Conservation (phyloP, 2,329 filamentous ascomycete species). For the Madurella fahalii region DNA sequence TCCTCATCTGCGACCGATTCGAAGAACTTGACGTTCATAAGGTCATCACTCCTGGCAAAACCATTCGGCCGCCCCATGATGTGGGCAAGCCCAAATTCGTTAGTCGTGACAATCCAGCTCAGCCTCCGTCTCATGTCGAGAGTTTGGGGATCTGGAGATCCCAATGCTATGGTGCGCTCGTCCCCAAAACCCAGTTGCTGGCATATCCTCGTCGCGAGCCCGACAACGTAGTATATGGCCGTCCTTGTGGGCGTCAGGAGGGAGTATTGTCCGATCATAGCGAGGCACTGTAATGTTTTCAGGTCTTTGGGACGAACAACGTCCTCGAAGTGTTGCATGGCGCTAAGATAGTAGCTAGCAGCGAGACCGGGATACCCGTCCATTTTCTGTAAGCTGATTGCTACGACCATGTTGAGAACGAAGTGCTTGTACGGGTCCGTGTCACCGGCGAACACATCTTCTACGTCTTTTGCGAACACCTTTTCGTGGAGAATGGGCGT, state of each 20-base stretch:
- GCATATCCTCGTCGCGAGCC: conserved; percentile 79
- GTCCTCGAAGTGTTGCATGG: conserved; percentile 77
- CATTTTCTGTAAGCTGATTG: conserved; percentile 90
- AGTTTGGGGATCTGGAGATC: conserved; percentile 64
- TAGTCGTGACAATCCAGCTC: conserved; percentile 81
- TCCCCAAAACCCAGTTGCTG: conserved; percentile 85
- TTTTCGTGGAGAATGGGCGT: conserved; percentile 84
- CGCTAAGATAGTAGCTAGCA: conserved; percentile 90
- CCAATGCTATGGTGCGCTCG: conserved; percentile 75
- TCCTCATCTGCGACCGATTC: conserved; percentile 75
- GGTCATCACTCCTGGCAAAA: conserved; percentile 76
- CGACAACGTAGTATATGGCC: conserved; percentile 89
- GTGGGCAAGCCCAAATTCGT: conserved; percentile 86
- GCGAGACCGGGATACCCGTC: conserved; percentile 90
- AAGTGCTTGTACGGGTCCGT: conserved; percentile 82
- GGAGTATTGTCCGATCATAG: conserved; percentile 86
- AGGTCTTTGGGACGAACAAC: conserved; percentile 85
- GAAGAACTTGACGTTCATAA: conserved; percentile 83
- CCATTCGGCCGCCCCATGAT: conserved; percentile 82
- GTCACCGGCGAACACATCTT: conserved; percentile 74
- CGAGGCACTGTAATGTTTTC: conserved; percentile 83
- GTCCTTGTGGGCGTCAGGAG: conserved; percentile 87
- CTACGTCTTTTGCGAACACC: conserved; percentile 68
- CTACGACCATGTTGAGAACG: conserved; percentile 83
- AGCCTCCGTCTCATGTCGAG: conserved; percentile 86